phyloP scores from a whole-genome alignment of 331 rosid species.

The Quercus phellos region DNA sequence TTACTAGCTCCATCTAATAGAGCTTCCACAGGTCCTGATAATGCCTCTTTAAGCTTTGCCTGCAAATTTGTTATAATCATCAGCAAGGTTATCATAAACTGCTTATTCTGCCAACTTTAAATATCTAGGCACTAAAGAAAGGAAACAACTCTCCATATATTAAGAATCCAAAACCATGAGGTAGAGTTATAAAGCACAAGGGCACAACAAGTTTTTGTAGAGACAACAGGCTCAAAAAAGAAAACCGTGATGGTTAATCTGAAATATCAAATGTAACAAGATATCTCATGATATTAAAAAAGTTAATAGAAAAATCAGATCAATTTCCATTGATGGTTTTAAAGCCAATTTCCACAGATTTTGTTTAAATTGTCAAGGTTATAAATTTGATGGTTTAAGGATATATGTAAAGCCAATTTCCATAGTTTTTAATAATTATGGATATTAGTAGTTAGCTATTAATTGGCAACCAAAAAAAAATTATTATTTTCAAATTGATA shows the following conservation, averaged over 20 bases:
- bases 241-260: neutral
- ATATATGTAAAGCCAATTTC: neutral
- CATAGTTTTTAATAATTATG: neutral
- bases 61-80: conserved; percentile 39
- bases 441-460: neutral
- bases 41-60: conserved; percentile 70
- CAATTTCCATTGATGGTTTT: neutral
- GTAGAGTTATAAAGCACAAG: neutral
- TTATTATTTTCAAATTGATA: neutral
- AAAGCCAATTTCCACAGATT: neutral
- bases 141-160: neutral
- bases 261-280: neutral
- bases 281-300: neutral
- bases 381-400: neutral
- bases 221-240: neutral
- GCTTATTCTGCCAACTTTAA: conserved; percentile 4
- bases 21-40: conserved; percentile 81
- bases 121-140: neutral
- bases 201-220: neutral
- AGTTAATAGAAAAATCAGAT: neutral
- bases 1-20: conserved; percentile 83
- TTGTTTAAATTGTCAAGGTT: neutral
- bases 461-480: neutral
- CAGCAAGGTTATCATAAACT: conserved; percentile 26
- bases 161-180: neutral